Evolutionary conservation across 2,329 filamentous ascomycete genomes (phyloP).

Genomic region (Monosporascus sp.): DNA sequence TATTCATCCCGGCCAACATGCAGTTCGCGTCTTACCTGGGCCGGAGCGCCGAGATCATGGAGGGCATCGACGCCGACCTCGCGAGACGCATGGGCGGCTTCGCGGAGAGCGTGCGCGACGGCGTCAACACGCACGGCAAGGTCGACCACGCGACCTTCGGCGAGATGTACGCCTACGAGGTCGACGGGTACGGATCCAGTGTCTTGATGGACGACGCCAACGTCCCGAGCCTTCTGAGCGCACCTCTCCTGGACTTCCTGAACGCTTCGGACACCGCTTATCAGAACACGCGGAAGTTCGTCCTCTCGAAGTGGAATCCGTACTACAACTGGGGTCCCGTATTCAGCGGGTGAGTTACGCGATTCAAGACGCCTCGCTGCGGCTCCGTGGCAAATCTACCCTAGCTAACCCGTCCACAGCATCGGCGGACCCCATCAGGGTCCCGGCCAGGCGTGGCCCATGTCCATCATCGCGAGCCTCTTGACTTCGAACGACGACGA

Average conservation of each 20-base stretch:
- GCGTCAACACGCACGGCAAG: constrained; percentile 64
- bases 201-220: constrained; percentile 60
- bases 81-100: constrained; percentile 46
- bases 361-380: constrained; percentile 19
- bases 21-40: constrained; percentile 55
- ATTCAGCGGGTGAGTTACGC: constrained; percentile 35
- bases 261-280: constrained; percentile 51
- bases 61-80: constrained; percentile 17
- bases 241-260: constrained; percentile 51
- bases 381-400: neutral
- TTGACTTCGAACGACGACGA: constrained; percentile 50
- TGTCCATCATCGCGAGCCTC: constrained; percentile 74
- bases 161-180: constrained; percentile 62
- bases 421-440: constrained; percentile 49
- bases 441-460: constrained; percentile 77
- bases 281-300: constrained; percentile 70
- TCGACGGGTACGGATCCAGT: constrained; percentile 58
- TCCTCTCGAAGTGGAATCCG: constrained; percentile 65
- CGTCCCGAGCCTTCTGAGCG: constrained; percentile 51
- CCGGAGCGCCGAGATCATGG: constrained; percentile 32
- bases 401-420: constrained; percentile 13
- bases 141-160: constrained; percentile 55
- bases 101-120: constrained; percentile 55
- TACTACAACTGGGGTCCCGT: constrained; percentile 59
- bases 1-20: constrained; percentile 75